Evolutionary conservation across 2,329 filamentous ascomycete genomes (phyloP).

Genomic region (Gaeumannomyces tritici): DNA sequence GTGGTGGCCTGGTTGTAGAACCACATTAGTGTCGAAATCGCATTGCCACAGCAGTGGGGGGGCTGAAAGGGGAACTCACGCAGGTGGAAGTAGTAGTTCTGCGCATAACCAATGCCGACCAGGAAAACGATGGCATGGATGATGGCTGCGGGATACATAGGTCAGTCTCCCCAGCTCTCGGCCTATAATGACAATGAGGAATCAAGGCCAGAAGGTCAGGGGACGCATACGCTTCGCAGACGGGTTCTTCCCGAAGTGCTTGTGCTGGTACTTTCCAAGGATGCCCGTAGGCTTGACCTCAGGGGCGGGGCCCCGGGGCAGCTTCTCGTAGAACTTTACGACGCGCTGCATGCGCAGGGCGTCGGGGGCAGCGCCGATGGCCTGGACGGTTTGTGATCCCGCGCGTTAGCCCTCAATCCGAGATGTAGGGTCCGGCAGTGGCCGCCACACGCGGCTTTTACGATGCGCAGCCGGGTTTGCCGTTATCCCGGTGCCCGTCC

Average conservation of each 20-base stretch:
- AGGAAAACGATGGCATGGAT: constrained; percentile 76
- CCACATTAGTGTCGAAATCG: background rate
- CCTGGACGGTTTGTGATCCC: constrained; percentile 41
- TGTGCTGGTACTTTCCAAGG: constrained; percentile 73
- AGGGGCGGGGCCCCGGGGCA: constrained; percentile 85
- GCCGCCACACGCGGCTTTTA: too few species aligned
- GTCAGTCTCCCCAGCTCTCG: constrained; percentile 13
- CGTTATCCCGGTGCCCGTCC: background rate
- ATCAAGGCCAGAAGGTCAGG: constrained; percentile 3
- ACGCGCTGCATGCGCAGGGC: constrained; percentile 96
- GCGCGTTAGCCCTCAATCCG: background rate
- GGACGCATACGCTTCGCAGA: constrained; percentile 71
- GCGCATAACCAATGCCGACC: constrained; percentile 77
- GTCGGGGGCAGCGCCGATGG: constrained; percentile 89
- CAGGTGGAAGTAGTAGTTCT: constrained; percentile 99
- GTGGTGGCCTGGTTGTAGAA: constrained; percentile 70
- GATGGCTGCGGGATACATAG: constrained; percentile 51
- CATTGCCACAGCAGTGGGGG: background rate
- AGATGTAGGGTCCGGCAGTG: background rate
- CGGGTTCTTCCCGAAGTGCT: constrained; percentile 93
- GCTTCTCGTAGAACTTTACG: constrained; percentile 97
- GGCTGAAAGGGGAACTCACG: constrained; percentile 52
- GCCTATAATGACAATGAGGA: constrained; percentile 1
- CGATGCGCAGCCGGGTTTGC: too few species aligned
- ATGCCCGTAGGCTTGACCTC: constrained; percentile 73